Evolutionary conservation across 768 basidiomycete genomes (phyloP), one percentile per base, ranked within the genome.

Genomic region (Tricholomella constricta): DNA sequence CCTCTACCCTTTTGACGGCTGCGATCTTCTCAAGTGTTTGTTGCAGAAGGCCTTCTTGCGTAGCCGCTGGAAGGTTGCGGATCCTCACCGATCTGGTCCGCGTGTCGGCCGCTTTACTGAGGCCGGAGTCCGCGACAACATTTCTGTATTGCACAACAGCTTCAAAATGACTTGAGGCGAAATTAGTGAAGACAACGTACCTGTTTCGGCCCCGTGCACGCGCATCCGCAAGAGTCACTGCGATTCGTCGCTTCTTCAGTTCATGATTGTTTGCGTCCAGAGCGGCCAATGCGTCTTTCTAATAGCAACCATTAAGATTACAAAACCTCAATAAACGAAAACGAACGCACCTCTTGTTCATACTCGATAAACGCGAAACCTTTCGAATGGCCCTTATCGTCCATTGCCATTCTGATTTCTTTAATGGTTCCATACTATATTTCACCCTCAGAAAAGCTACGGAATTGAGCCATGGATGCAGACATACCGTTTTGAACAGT

Each of bases 361-460:
- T 91, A 98, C 64, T 98, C 94, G 27, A 98, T 76, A 62, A 98
- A 98, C 0, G 91, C 95, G 64, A 91, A 95, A 1, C 97, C 95
- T 65, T 85, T 94, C 26, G 78, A 78, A 44, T 81, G 75, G 0
- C 86, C 86, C 38, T 82, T 79, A 29, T 87, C 80, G 53, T 94
- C 91, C 46, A 81, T 72, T 2, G 84, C 83, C 65, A 98, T 77
- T 50, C 94, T 83, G 35, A 98, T 78, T 19, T 89, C 88, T 66
- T 91, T 93, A 59, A 98, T 68, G 3, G 74, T 62, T 2, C 96
- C 96, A 65, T 88, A 94, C 94, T 98, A 32, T 14, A 53, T 6
- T 27, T 55, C 23, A 52, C 29, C 61, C 36, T 26, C 15, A 15
- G 48, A 23, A 40, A 10, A n/a, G n/a, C n/a, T n/a, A 45, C 26